Base-by-base conservation (phyloP, 2,329 filamentous ascomycete species). In the Fusarium burgessii region DNA sequence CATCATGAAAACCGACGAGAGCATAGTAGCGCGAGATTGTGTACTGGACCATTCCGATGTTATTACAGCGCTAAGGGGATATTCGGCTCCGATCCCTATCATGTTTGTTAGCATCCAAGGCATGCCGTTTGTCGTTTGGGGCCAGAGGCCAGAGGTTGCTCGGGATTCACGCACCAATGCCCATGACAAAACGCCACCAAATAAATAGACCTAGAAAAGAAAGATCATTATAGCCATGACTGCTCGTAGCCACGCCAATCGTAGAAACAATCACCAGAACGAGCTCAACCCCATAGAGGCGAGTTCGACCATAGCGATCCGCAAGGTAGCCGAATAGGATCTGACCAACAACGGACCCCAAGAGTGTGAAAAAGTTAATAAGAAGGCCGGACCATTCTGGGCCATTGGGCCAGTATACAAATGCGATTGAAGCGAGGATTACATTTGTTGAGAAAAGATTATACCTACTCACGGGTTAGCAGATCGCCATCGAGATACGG, bases 1-100 rank as follows among this genome's bases (percentile, higher is more conserved):
- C 87, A 91, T 91, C 72, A 91, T 84, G 76, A 92, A 92, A 35
- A 92, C 89, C 6, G 86, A 86, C 9, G 90, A 88, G 70, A 92
- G 82, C 90, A 92, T 92, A 23, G 85, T 88, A n/a, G 87, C 87
- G 51, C 90, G 83, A n/a, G 89, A 89, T 50, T 86, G 87, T 0
- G 89, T 91, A 57, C 85, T 87, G 8, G 86, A 82, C 82, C 86
- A 92, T 83, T 92, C 91, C 1, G 90, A 87, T 0, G 89, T 91
- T 36, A 93, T 92, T 12, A 92, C 87, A 0, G 90, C 90, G 46
- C 85, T 88, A 5, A 92, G 81, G 2, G 91, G 90, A 76, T 92
- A 92, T 78, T 92, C 90, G 18, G 88, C 90, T n/a, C 89, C 89
- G 36, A 91, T 89, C 1, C 88, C 89, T 85, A 38, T 41, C 23